A percentile compares a stretch with the other conserved stretches of the same genome.
These are phyloP conservation scores for Saturnispora serradocipensis DNA, from an alignment of 805 yeast species.

Conservation along the genomic window DNA sequence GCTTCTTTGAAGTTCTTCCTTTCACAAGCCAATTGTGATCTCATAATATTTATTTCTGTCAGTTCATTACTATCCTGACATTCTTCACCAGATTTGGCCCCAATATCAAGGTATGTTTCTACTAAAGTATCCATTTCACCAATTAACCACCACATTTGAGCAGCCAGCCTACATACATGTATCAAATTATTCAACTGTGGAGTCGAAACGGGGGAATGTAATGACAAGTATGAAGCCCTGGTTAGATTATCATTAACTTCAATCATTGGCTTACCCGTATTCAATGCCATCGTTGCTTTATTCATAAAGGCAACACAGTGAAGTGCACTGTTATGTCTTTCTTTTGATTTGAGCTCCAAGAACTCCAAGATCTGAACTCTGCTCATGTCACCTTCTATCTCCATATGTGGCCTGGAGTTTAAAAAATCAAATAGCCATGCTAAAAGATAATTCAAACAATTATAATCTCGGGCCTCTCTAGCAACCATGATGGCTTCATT, in stretches of 20 bases:
- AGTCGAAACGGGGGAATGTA: conserved; percentile 21
- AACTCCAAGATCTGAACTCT: conserved; percentile 45
- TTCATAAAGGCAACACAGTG: conserved; percentile 58
- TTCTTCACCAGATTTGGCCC: conserved; percentile 11
- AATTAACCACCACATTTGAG: conserved; percentile 7
- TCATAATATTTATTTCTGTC: conserved; percentile 31
- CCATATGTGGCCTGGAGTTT: conserved; percentile 49
- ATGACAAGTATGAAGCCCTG: conserved; percentile 46
- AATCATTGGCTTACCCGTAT: conserved; percentile 40
- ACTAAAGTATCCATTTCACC: background rate
- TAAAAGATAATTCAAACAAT: conserved; percentile 61
- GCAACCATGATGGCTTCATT: conserved; percentile 86
- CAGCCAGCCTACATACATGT: conserved; percentile 3
- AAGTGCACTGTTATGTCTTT: conserved; percentile 35
- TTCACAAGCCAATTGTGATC: conserved; percentile 4
- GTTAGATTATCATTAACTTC: conserved; percentile 46
- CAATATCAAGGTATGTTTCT: conserved; percentile 3
- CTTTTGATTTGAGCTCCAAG: conserved; percentile 44
- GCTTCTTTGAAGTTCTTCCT: background rate
- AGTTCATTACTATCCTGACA: conserved; percentile 29
- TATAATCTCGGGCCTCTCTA: conserved; percentile 69
- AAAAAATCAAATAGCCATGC: conserved; percentile 69
- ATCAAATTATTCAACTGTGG: conserved; percentile 2
- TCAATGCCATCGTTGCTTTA: conserved; percentile 47
- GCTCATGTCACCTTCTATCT: conserved; percentile 6